phyloP scores from a whole-genome alignment of 495 filamentous ascomycete genomes.

The Polyplosphaeria fusca region DNA sequence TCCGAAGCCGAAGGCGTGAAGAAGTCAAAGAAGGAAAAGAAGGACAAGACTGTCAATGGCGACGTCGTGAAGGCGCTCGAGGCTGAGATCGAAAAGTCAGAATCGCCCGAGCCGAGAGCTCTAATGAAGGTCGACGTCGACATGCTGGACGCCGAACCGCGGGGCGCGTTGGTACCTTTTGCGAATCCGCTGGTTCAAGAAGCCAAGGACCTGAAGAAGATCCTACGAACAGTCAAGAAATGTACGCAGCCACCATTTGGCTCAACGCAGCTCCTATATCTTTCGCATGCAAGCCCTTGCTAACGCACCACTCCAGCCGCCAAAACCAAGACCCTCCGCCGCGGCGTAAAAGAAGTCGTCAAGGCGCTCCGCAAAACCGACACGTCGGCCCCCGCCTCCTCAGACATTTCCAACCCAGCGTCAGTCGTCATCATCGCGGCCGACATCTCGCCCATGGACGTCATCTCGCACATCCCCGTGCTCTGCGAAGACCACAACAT shows the following conservation, averaged over 20 bases:
- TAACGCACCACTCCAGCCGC: too few relatives aligned
- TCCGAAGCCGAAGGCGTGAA: slow-evolving; percentile 67
- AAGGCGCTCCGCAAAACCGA: slow-evolving; percentile 91
- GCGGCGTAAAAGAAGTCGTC: slow-evolving; percentile 97
- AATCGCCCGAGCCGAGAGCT: neutral
- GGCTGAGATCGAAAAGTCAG: slow-evolving; percentile 19
- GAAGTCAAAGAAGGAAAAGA: slow-evolving; percentile 51
- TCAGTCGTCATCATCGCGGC: slow-evolving; percentile 88
- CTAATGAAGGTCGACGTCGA: slow-evolving; percentile 35
- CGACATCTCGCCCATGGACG: slow-evolving; percentile 95
- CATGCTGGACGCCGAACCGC: slow-evolving; percentile 38
- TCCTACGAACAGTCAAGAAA: slow-evolving; percentile 89
- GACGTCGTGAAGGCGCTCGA: slow-evolving; percentile 22
- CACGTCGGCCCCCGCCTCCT: slow-evolving; percentile 43
- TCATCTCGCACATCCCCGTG: slow-evolving; percentile 94
- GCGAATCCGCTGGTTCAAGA: slow-evolving; percentile 87
- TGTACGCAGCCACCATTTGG: slow-evolving; percentile 52
- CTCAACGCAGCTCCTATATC: neutral
- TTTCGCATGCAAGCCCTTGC: neutral
- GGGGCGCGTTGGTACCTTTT: slow-evolving; percentile 84
- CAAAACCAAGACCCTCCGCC: slow-evolving; percentile 88
- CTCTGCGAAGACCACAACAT: slow-evolving; percentile 96
- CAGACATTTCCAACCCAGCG: slow-evolving; percentile 54
- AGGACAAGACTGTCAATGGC: slow-evolving; percentile 18
- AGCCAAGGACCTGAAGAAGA: slow-evolving; percentile 80